Conservation (phyloP, 148 eudicot species). For the Chenopodium quinoa region DNA sequence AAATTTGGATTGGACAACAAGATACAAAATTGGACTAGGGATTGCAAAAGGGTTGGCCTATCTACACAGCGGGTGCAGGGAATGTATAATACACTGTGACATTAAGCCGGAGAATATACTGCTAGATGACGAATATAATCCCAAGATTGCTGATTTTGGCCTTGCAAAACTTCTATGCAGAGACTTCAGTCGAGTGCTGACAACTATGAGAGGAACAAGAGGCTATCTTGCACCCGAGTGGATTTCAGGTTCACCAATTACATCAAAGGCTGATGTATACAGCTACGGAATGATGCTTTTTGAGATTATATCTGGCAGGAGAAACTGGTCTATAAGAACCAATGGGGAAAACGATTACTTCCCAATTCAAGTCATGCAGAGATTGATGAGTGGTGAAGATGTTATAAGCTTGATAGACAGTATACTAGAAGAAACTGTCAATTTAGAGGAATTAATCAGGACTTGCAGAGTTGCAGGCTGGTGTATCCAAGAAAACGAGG, state of each 20-base stretch:
- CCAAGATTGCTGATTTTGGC: constrained; percentile 57
- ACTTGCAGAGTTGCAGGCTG: constrained; percentile 52
- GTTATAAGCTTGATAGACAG: constrained; percentile 42
- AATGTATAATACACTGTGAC: constrained; percentile 62
- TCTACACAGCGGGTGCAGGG: constrained; percentile 48
- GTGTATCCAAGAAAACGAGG: constrained; percentile 65
- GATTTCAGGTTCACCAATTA: constrained; percentile 54
- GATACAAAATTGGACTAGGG: constrained; percentile 43
- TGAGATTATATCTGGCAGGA: constrained; percentile 45
- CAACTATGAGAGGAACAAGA: constrained; percentile 58
- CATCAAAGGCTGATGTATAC: constrained; percentile 59
- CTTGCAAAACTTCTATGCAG: constrained; percentile 56
- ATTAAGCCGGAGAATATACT: constrained; percentile 63
- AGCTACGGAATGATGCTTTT: constrained; percentile 63
- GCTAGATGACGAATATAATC: constrained; percentile 35
- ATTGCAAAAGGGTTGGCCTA: constrained; percentile 39
- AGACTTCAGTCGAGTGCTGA: constrained; percentile 53
- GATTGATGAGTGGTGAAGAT: constrained; percentile 38
- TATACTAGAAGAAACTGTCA: constrained; percentile 33
- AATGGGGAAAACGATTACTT: constrained; percentile 40
- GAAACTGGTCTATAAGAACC: constrained; percentile 36
- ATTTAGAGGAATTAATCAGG: constrained; percentile 36
- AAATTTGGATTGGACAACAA: constrained; percentile 37
- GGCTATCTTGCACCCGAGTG: constrained; percentile 69
- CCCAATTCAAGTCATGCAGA: constrained; percentile 43